Evolutionary conservation across 805 yeast genomes (phyloP), one percentile per base, ranked within the genome.

Genomic region (Candida parachauliodes): DNA sequence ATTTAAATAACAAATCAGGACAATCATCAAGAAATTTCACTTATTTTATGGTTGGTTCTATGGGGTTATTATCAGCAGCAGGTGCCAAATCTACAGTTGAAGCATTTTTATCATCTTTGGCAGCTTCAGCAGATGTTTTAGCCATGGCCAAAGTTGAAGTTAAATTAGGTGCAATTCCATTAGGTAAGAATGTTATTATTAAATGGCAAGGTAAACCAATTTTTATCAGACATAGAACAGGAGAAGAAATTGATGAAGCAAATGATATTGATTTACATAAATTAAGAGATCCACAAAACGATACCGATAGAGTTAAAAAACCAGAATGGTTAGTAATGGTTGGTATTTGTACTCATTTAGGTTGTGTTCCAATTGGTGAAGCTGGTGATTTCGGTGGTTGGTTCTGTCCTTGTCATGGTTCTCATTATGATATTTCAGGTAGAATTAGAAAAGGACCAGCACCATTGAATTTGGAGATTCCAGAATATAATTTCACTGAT

Each of bases 401-500:
- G 99, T 93, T 93, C 91, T 93, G 98, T 72, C 98, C 99, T 51
- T 93, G 98, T 77, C 99, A 94, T 78, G 99, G 98, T 79, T 91
- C 98, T 62, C 98, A 94, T 71, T 93, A 93, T 72, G 98, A 93
- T 74, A 94, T 94, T 73, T 89, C 97, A 48, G 99, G 99, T 69
- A 91, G 99, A 83, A 91, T 93, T 65, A 88, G 99, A 82, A 91
- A 81, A 76, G 99, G 99, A 55, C 99, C 99, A 55, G 99, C 99
- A 63, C 99, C 99, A 61, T 79, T 88, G 69, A 93, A 93, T 78
- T 80, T 93, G 75, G 98, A 93, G 76, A 77, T 93, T 57, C 99
- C 99, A 55, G 74, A 78, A 55, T 93, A 93, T 66, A 87, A 81
- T 53, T 85, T 93, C 62, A 57, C 76, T 45, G 79, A 76, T 47